These are phyloP conservation scores for Leccinum boreale DNA, from an alignment of 768 basidiomycete species.

Conservation along the genomic window DNA sequence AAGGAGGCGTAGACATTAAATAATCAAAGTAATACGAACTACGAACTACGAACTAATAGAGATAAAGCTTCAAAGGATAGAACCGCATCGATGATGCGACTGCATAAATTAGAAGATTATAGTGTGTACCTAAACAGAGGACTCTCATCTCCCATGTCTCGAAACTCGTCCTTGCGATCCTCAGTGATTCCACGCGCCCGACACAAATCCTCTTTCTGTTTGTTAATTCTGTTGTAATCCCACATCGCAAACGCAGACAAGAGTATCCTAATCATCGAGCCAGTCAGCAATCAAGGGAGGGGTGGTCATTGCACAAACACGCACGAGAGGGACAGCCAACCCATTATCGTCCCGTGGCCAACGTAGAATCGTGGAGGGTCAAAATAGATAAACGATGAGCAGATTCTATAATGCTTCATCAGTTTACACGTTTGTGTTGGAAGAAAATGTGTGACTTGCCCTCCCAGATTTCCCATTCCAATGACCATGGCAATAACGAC, in stretches of 20 bases:
- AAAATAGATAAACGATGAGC: constrained; percentile 41
- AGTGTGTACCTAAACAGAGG: constrained; percentile 50
- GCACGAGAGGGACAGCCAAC: constrained; percentile 32
- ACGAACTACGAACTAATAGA: neutral
- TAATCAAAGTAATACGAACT: neutral
- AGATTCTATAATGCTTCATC: constrained; percentile 28
- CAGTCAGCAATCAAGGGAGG: constrained; percentile 25
- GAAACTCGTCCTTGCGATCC: constrained; percentile 39
- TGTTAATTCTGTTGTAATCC: constrained; percentile 48
- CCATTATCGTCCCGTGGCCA: constrained; percentile 38
- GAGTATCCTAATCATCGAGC: constrained; percentile 34
- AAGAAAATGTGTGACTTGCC: constrained; percentile 30
- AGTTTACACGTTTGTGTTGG: neutral
- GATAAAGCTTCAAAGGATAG: neutral
- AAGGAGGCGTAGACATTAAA: neutral
- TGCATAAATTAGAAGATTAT: constrained; percentile 9
- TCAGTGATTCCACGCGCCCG: constrained; percentile 41
- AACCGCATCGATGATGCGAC: neutral
- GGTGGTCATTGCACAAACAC: constrained; percentile 12
- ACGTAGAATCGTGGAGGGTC: constrained; percentile 36
- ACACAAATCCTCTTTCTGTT: constrained; percentile 45
- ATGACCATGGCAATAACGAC: constrained; percentile 52
- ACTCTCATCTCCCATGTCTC: constrained; percentile 49
- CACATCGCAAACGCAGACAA: constrained; percentile 44
- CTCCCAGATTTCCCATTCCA: constrained; percentile 55